Evolutionary conservation across 2,329 filamentous ascomycete species (phyloP).

Genomic region (Aureobasidium sp.): DNA sequence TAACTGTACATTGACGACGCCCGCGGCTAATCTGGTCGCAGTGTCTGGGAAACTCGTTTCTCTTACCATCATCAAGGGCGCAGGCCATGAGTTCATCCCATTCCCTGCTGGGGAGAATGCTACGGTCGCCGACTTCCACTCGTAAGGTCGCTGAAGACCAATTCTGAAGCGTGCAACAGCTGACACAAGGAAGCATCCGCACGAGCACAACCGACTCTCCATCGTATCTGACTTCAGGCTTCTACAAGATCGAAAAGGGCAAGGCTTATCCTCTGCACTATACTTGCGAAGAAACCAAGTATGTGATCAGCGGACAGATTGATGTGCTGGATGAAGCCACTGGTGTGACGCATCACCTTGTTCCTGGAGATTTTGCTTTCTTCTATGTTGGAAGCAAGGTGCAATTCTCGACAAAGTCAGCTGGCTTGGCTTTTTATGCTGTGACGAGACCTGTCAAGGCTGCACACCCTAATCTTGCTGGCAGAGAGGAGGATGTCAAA

Average conservation of each 20-base stretch:
- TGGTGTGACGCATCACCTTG: conserved; percentile 20
- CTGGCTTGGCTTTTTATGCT: conserved; percentile 20
- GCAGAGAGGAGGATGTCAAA: conserved; percentile 18
- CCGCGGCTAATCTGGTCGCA: not conserved
- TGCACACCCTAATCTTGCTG: conserved; percentile 17
- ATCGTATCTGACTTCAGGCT: conserved; percentile 19
- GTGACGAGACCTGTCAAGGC: conserved; percentile 20
- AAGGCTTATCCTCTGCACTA: conserved; percentile 16
- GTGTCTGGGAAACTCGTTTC: conserved; percentile 16
- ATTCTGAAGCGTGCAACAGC: not conserved
- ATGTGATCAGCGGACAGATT: conserved; percentile 20
- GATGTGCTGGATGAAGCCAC: conserved; percentile 21
- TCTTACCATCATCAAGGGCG: conserved; percentile 22
- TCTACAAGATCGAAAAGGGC: conserved; percentile 21
- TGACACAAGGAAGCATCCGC: conserved; percentile 13
- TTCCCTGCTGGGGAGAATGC: conserved; percentile 18
- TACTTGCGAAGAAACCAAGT: conserved; percentile 21
- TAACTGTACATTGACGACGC: not conserved
- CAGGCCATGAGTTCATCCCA: conserved; percentile 19
- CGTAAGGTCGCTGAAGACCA: not conserved
- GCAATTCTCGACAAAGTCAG: conserved; percentile 20
- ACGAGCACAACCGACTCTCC: conserved; percentile 18
- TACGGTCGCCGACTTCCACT: conserved; percentile 21
- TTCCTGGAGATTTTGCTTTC: conserved; percentile 21
- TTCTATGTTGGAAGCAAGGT: conserved; percentile 20